Evolutionary conservation across 1,139 yeast species (phyloP).

Genomic region (Diutina siamensis): DNA sequence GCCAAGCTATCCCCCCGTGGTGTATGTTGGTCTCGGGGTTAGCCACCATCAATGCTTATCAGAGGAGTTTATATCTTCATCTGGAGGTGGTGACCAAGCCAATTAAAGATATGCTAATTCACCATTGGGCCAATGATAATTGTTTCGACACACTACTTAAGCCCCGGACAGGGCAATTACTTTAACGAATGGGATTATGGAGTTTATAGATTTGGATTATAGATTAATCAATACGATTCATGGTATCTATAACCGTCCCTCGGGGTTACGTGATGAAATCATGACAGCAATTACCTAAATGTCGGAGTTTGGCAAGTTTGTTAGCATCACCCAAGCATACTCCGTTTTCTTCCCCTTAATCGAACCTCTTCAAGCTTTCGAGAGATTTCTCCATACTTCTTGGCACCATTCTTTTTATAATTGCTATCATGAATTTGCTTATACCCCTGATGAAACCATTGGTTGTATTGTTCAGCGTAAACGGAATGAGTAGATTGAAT

Average conservation of each 20-base stretch:
- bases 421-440: constrained; percentile 11
- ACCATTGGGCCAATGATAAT: not conserved
- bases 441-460: constrained; percentile 72
- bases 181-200: too few species aligned
- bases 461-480: constrained; percentile 49
- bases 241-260: too few species aligned
- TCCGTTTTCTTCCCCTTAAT: constrained; percentile 86
- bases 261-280: too few species aligned
- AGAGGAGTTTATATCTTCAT: not conserved
- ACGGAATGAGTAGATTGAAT: constrained; percentile 81
- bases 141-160: not conserved
- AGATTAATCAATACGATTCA: too few species aligned
- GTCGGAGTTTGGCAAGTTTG: not conserved
- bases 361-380: constrained; percentile 73
- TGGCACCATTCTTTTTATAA: constrained; percentile 9
- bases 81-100: not conserved
- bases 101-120: not conserved
- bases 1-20: not conserved
- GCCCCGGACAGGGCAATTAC: too few species aligned
- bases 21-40: not conserved
- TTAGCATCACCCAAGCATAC: constrained; percentile 62
- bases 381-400: constrained; percentile 43
- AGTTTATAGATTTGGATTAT: too few species aligned
- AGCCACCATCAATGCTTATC: not conserved
- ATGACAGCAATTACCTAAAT: too few species aligned